phyloP scores from a whole-genome alignment of 73 alveolate genomes.

The Paramecium octaurelia region DNA sequence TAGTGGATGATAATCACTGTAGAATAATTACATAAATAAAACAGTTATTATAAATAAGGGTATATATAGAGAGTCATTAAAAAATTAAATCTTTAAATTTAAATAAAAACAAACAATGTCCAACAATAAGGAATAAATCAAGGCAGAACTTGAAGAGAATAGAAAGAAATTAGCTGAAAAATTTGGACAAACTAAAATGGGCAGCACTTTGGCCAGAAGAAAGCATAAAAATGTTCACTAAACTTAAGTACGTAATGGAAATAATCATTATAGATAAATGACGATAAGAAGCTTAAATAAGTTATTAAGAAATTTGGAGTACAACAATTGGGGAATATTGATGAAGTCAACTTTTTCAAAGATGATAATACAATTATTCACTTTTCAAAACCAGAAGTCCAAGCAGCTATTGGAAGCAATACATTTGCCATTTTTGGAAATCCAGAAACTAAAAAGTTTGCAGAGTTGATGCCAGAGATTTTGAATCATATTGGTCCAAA shows the following conservation, averaged over 20 bases:
- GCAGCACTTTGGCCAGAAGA: slow-evolving; percentile 49
- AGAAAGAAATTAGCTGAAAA: slow-evolving; percentile 49
- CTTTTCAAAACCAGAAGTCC: slow-evolving; percentile 86
- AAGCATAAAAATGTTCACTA: slow-evolving; percentile 33
- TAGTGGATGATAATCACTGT: neutral
- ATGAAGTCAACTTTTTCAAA: slow-evolving; percentile 90
- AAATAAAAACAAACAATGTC: neutral
- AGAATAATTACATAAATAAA: neutral
- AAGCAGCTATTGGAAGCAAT: slow-evolving; percentile 85
- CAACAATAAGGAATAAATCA: neutral
- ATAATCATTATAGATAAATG: slow-evolving; percentile 64
- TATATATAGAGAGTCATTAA: neutral
- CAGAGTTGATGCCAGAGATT: slow-evolving; percentile 83
- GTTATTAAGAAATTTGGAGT: slow-evolving; percentile 86
- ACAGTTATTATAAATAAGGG: neutral
- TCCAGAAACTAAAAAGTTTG: slow-evolving; percentile 81
- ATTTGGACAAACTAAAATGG: slow-evolving; percentile 48
- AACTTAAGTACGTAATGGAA: neutral
- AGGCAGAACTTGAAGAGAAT: neutral
- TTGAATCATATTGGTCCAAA: slow-evolving; percentile 85
- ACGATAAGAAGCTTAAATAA: slow-evolving; percentile 89
- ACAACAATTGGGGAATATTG: slow-evolving; percentile 81
- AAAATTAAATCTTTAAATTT: slow-evolving; percentile 4
- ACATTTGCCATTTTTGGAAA: slow-evolving; percentile 79
- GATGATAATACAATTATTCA: slow-evolving; percentile 93